Evolutionary conservation across 768 basidiomycete genomes (phyloP), one percentile per base, ranked within the genome.

Genomic region (Lactarius trivialis): DNA sequence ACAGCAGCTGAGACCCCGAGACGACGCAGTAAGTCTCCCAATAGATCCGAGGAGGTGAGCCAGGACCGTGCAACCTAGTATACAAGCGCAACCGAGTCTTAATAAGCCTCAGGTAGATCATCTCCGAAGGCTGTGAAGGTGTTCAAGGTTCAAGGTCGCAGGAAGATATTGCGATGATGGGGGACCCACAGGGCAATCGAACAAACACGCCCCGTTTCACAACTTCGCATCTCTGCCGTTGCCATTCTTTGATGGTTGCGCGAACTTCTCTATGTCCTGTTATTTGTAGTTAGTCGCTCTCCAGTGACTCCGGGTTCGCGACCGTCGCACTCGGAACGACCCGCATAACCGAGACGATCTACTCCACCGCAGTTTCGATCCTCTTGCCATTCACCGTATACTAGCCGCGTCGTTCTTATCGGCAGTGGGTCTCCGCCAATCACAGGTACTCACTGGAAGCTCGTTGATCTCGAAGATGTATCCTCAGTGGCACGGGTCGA

Each of bases 401-500:
- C n/a, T n/a, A n/a, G 51, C 45, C 3, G 28, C 21, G 34, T 15
- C 17, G 8, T n/a, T n/a, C 5, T 9, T 12, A 30, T 21, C 28
- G 21, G 7, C 60, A 58, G 26, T 8, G 7, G n/a, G n/a, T n/a
- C 12, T 4, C 39, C 7, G 43, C 30, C n/a, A 30, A 52, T 11
- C 49, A 56, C 53, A 51, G 34, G 5, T 12, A 78, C 87, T 55
- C 55, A 89, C 88, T 45, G 88, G 88, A 58, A 89, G 87, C 56
- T 86, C 85, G 32, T 78, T 71, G 39, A 85, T 76, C 63, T 82
- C 81, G 54, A 87, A 85, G 41, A 89, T 80, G 65, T 81, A 82
- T n/a, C n/a, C n/a, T n/a, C 8, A 82, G 75, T 7, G 90, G 90
- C 28, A 92, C 90, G 68, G 92, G 91, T 57, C 90, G 78, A 75